These are phyloP conservation scores for Penicillium verrucosum DNA, from an alignment of 2,329 filamentous ascomycete species.

Conservation along the genomic window DNA sequence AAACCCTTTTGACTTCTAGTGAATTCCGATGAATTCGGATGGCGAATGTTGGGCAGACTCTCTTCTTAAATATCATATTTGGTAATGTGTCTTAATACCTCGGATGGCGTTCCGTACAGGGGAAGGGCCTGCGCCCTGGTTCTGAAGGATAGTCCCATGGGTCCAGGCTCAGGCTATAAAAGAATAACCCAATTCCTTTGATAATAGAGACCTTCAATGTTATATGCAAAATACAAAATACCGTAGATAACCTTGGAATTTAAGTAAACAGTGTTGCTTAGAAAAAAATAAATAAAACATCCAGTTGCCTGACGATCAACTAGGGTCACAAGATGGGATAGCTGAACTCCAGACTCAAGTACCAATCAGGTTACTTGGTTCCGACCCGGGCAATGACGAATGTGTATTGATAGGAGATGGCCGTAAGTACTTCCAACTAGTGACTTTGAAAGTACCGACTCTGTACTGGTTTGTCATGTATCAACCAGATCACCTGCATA, in stretches of 20 bases:
- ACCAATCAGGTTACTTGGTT: conserved; percentile 4
- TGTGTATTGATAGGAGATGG: background rate
- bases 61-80: background rate
- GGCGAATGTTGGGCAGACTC: background rate
- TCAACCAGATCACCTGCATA: conserved; percentile 20
- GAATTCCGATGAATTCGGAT: background rate
- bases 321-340: conserved; percentile 5
- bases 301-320: conserved; percentile 6
- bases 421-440: background rate
- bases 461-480: conserved; percentile 10
- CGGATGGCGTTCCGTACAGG: conserved; percentile 14
- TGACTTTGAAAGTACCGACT: background rate
- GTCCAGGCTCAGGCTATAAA: background rate
- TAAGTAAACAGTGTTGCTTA: background rate
- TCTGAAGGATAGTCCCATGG: conserved; percentile 9
- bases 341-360: background rate
- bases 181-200: background rate
- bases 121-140: conserved; percentile 7
- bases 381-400: background rate
- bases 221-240: background rate
- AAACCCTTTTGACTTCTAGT: too few relatives aligned
- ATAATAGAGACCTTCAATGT: background rate
- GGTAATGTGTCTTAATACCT: background rate
- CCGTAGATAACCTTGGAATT: background rate
- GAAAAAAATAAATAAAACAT: background rate